These are phyloP conservation scores for Clonostachys solani DNA, from an alignment of 2,329 filamentous ascomycete genomes.

Conservation along the genomic window DNA sequence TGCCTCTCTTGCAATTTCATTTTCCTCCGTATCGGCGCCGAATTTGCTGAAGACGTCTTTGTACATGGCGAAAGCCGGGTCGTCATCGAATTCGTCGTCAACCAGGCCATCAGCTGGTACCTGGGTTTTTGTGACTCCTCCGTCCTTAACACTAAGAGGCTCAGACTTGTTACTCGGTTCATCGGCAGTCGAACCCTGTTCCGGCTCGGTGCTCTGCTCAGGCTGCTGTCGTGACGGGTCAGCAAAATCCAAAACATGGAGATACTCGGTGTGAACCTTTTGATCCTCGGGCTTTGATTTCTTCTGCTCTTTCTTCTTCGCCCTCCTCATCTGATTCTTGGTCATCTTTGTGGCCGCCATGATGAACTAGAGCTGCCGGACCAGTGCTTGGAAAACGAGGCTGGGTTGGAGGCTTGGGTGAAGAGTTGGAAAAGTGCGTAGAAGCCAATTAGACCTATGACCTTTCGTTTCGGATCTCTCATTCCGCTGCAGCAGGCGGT, in stretches of 20 bases:
- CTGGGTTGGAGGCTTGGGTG: slow-evolving; percentile 24
- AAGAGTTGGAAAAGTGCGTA: slow-evolving; percentile 24
- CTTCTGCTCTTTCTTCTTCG: slow-evolving; percentile 93
- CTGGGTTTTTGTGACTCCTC: slow-evolving; percentile 9
- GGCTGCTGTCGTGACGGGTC: background rate
- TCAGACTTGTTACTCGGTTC: background rate
- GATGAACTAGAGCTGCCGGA: slow-evolving; percentile 21
- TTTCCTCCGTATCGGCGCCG: slow-evolving; percentile 58
- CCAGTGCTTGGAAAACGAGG: slow-evolving; percentile 15
- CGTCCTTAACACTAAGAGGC: slow-evolving; percentile 2
- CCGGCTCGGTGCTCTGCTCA: background rate
- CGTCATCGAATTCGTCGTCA: slow-evolving; percentile 37
- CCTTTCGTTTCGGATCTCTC: slow-evolving; percentile 31
- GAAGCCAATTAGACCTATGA: slow-evolving; percentile 22
- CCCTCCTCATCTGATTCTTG: slow-evolving; percentile 91
- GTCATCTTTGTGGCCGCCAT: slow-evolving; percentile 72
- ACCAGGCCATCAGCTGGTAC: slow-evolving; percentile 30
- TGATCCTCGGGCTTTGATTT: slow-evolving; percentile 53
- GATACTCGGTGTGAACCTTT: slow-evolving; percentile 1
- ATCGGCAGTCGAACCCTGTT: background rate
- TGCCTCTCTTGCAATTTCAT: slow-evolving; percentile 59
- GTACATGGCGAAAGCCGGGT: slow-evolving; percentile 81
- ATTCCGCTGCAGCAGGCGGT: slow-evolving; percentile 13
- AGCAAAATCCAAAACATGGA: background rate
- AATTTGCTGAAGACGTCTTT: slow-evolving; percentile 81